These are phyloP conservation scores for Tieghemiomyces parasiticus DNA, from an alignment of 192 early-diverging fungal genomes.

Conservation along the genomic window DNA sequence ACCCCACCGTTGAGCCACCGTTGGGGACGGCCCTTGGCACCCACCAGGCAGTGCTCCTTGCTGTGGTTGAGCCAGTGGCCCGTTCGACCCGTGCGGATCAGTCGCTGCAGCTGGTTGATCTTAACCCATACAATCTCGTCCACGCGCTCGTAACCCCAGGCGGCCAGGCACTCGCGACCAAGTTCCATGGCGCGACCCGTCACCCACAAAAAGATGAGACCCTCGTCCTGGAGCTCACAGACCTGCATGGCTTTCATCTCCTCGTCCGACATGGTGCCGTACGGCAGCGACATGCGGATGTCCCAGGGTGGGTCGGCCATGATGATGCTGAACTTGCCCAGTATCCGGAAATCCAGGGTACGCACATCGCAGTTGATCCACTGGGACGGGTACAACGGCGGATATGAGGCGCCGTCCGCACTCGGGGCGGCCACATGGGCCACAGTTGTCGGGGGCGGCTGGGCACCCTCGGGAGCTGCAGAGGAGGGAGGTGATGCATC, in stretches of 20 bases:
- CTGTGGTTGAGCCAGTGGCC: conserved; percentile 53
- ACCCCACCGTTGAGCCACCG: conserved; percentile 23
- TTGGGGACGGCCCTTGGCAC: conserved; percentile 30
- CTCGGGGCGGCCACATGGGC: neutral
- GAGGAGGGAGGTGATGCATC: neutral
- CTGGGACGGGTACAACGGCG: conserved; percentile 29
- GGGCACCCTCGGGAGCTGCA: neutral
- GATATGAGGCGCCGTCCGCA: neutral
- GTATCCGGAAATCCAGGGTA: conserved; percentile 29
- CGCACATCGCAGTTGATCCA: conserved; percentile 49
- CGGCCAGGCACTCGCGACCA: conserved; percentile 31
- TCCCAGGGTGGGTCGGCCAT: conserved; percentile 56
- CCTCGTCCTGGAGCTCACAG: conserved; percentile 30
- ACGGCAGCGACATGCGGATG: conserved; percentile 47
- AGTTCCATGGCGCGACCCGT: conserved; percentile 50
- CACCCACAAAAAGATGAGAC: conserved; percentile 46
- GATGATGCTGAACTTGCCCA: conserved; percentile 43
- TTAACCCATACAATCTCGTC: conserved; percentile 53
- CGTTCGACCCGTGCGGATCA: conserved; percentile 44
- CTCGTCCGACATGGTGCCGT: conserved; percentile 50
- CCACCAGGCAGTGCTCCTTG: conserved; percentile 49
- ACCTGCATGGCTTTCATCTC: conserved; percentile 41
- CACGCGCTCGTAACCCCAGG: conserved; percentile 38
- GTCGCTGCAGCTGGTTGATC: conserved; percentile 41
- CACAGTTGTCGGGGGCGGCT: neutral